Evolutionary conservation across 1,139 yeast genomes (phyloP), one percentile per base, ranked within the genome.

Genomic region (Yamadazyma diospyri): DNA sequence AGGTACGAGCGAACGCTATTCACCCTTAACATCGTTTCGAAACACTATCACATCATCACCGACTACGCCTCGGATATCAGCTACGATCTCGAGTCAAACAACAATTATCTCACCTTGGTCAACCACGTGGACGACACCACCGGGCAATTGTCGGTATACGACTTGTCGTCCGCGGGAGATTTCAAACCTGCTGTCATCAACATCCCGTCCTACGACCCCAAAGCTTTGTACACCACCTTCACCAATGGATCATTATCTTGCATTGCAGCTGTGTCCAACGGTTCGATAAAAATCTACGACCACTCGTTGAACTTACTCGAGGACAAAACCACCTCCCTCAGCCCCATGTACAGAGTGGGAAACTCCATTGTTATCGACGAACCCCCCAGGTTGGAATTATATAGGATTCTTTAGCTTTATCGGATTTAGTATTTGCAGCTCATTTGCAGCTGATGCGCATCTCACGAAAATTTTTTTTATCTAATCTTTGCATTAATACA

Each of bases 1-100:
- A 42, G 42, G 29, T 18, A 43, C 9, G 46, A 39, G n/a, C 21
- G 36, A 10, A 43, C 45, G 15, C 22, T 48, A 6, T 33, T 45
- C 23, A 27, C 28, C 13, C 37, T 50, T 25, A 39, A 49, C 34
- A 38, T 47, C 14, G 40, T 36, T 5, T 45, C 39, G 45, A 47
- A 41, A 27, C 32, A 30, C 5, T 30, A 17, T n/a, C 22, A 27
- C 1, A 34, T 33, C 6, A 16, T 45, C 5, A 42, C 46, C 4
- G 38, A 45, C 30, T 38, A 41, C 12, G 21, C 37, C 3, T 25
- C 33, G 2, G 24, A 28, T 10, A 30, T 27, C 16, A 27, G 28
- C 13, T 16, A 20, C 7, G 20, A 26, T 5, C 24, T 43, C n/a
- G 47, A 43, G 28, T 29, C 30, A 3, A 42, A 40, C 26, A 34